Evolutionary conservation across 2,329 filamentous ascomycete genomes (phyloP), one percentile per base, ranked within the genome.

Genomic region (Teratosphaeria gauchensis): DNA sequence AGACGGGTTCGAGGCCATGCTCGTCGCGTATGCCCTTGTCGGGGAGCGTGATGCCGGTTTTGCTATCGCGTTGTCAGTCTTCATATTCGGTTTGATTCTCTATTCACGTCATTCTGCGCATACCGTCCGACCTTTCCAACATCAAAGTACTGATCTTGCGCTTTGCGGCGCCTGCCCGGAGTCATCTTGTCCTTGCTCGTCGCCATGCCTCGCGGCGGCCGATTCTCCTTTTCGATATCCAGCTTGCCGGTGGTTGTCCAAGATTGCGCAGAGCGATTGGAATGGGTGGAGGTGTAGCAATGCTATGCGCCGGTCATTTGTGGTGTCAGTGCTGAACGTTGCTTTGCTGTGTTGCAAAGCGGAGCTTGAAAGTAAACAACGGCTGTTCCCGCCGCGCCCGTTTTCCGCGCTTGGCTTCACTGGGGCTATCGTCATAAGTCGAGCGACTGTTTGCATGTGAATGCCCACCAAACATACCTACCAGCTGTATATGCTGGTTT

Each of bases 1-100:
- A 89, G 59, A 96, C 82, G 38, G 89, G 87, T 72, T 96, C 90
- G 78, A 99, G 85, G 73, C 92, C 94, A 80, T 96, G 80, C 72
- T 95, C 91, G 75, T 97, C 92, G 75, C 90, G 88, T 61, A 86
- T 79, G 56, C 90, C 90, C 58, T 80, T 84, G 68, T 96, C 90
- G 68, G 85, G 84, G 33, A 97, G 75, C 0, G 85, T 88, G 30
- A 95, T 82, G 52, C 94, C 94, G 0, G 94, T 99, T 81, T 95
- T 95, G 66, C 92, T 96, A 66, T 55, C 56, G 19, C 58, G 65
- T 38, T 14, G 58, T 67, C 59, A 67, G 65, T 21, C 16, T 35
- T 19, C 24, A 21, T 19, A 28, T 46, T 16, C 28, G 12, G 12
- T 28, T 30, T 5, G 16, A 21, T 0, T 21, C 11, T 5, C 46